A percentile compares a stretch with the other conserved stretches of the same genome.
Evolutionary conservation across 305 asterid species (phyloP).

Genomic region (Ilex paraguariensis): DNA sequence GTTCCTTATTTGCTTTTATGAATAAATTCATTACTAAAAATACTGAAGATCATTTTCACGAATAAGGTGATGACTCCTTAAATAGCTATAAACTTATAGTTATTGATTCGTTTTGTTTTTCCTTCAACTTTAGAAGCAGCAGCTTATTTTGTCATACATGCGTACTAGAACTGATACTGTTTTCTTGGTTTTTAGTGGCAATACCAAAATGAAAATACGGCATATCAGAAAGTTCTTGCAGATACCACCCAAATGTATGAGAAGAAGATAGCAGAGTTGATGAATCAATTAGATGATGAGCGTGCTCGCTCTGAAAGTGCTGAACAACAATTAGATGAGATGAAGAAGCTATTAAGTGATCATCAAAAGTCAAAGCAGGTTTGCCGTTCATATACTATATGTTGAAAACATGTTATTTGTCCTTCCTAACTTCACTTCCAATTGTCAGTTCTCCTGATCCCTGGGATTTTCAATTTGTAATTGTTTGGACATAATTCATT

Average conservation of each 20-base stretch:
- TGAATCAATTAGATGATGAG: slow-evolving; percentile 53
- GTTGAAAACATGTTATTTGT: background rate
- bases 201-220: slow-evolving; percentile 62
- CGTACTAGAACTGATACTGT: slow-evolving; percentile 27
- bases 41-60: too few relatives aligned
- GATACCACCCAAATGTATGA: slow-evolving; percentile 80
- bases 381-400: slow-evolving; percentile 13
- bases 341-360: slow-evolving; percentile 50
- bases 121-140: too few relatives aligned
- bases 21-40: too few relatives aligned
- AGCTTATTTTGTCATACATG: background rate
- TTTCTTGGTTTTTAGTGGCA: slow-evolving; percentile 75
- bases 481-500: background rate
- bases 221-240: slow-evolving; percentile 59
- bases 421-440: background rate
- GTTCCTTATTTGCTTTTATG: too few relatives aligned
- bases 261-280: slow-evolving; percentile 65
- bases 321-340: slow-evolving; percentile 44
- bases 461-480: background rate
- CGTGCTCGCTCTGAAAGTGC: slow-evolving; percentile 29
- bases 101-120: too few relatives aligned
- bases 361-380: slow-evolving; percentile 57
- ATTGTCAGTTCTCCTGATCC: background rate
- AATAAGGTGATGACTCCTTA: too few relatives aligned
- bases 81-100: too few relatives aligned